Conservation (phyloP, 169 alveolate species). For the Perkinsus olseni region DNA sequence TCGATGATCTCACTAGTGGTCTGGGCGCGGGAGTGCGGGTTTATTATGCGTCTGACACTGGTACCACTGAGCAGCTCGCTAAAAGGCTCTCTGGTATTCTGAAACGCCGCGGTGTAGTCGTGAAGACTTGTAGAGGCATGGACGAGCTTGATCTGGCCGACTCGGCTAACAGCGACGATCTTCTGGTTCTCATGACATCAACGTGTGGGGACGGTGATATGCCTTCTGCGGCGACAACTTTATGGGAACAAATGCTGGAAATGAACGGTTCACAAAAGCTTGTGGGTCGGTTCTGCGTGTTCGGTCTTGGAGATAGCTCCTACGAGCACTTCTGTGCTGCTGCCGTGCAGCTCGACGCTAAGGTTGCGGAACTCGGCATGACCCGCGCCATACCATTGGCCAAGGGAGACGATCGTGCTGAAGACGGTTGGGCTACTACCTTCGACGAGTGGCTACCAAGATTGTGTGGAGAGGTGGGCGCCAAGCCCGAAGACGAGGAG, state of each 20-base stretch:
- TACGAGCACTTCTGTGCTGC: constrained; percentile 46
- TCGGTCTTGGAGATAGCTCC: constrained; percentile 48
- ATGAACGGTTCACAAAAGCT: not conserved
- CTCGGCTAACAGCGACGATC: not conserved
- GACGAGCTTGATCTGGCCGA: not conserved
- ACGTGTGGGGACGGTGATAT: constrained; percentile 6
- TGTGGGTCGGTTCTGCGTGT: constrained; percentile 3
- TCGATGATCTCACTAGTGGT: not conserved
- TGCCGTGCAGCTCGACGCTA: constrained; percentile 39
- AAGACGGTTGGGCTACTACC: constrained; percentile 39
- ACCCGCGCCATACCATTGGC: constrained; percentile 31
- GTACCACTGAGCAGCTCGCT: constrained; percentile 3
- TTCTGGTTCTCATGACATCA: not conserved
- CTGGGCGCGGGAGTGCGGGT: not conserved
- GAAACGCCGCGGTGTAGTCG: not conserved
- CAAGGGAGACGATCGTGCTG: constrained; percentile 44
- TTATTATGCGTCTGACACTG: constrained; percentile 1
- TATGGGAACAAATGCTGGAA: not conserved
- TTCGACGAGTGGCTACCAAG: constrained; percentile 39
- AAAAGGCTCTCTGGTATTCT: not conserved
- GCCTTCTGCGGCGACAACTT: not conserved
- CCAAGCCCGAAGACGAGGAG: constrained; percentile 27
- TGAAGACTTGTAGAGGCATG: not conserved
- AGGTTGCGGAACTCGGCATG: constrained; percentile 40
- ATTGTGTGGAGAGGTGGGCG: constrained; percentile 12